A percentile compares a stretch with the other conserved stretches of the same genome.
Evolutionary conservation across 495 filamentous ascomycete genomes (phyloP).

Genomic region (Sporormia fimetaria): DNA sequence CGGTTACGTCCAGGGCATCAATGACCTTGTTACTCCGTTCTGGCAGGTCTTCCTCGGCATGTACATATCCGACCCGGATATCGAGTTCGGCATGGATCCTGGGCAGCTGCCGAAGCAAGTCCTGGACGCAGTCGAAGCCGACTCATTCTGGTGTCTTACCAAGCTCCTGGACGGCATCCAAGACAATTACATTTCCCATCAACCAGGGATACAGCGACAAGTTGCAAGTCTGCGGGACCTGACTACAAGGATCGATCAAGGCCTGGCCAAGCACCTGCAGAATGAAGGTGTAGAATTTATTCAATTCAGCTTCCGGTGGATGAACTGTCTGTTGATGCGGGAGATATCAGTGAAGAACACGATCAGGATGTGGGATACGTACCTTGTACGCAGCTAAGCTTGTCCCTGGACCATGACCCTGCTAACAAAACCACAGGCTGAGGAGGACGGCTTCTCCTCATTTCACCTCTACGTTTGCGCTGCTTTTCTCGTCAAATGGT

Average conservation of each 20-base stretch:
- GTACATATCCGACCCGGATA: constrained; percentile 87
- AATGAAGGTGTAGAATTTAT: constrained; percentile 92
- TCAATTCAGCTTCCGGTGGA: constrained; percentile 98
- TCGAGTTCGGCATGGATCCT: constrained; percentile 91
- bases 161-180: constrained; percentile 96
- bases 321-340: constrained; percentile 97
- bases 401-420: neutral
- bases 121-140: constrained; percentile 92
- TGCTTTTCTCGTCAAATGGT: constrained; percentile 98
- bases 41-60: constrained; percentile 92
- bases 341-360: constrained; percentile 93
- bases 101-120: constrained; percentile 84
- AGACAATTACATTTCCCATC: constrained; percentile 96
- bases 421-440: constrained; percentile 47
- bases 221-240: constrained; percentile 79
- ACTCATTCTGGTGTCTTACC: constrained; percentile 96
- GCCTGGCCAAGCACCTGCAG: constrained; percentile 78
- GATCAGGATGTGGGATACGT: constrained; percentile 99
- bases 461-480: constrained; percentile 98
- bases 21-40: constrained; percentile 94
- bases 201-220: constrained; percentile 91
- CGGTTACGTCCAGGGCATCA: constrained; percentile 97
- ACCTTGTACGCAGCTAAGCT: constrained; percentile 53
- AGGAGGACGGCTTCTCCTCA: constrained; percentile 95
- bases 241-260: constrained; percentile 75